Percentiles rank a stretch among this genome's conserved stretches.
These are phyloP conservation scores for Echeveria elegans DNA, from an alignment of 164 flowering plant genomes.

Conservation along the genomic window DNA sequence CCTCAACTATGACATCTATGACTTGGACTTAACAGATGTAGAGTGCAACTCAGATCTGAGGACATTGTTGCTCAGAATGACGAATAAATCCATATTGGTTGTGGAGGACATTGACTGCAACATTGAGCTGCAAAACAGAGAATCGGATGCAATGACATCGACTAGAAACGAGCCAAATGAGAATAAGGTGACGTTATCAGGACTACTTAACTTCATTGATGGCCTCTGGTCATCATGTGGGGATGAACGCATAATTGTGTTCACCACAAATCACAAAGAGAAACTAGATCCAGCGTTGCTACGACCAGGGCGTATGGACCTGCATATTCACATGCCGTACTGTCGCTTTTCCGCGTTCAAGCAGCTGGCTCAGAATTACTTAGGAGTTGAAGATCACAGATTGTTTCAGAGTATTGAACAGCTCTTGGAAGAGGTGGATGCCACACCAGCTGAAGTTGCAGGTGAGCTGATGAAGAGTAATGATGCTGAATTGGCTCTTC, in stretches of 20 bases:
- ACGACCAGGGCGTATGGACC: too few relatives aligned
- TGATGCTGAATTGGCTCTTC: too few relatives aligned
- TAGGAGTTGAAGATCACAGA: too few relatives aligned
- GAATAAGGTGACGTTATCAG: slow-evolving; percentile 1
- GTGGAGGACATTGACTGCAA: slow-evolving; percentile 39
- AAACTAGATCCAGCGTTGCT: slow-evolving; percentile 41
- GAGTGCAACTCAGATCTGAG: slow-evolving; percentile 17
- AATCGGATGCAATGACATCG: not conserved
- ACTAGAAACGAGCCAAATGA: not conserved
- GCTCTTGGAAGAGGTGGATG: slow-evolving; percentile 7
- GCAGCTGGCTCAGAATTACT: slow-evolving; percentile 34
- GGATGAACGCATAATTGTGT: too few relatives aligned
- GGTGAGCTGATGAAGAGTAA: slow-evolving; percentile 40
- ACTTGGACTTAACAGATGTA: slow-evolving; percentile 17
- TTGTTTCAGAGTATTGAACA: too few relatives aligned
- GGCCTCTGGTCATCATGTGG: slow-evolving; percentile 21
- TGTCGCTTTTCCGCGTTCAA: too few relatives aligned
- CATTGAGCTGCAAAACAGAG: slow-evolving; percentile 15
- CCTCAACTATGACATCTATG: slow-evolving; percentile 19
- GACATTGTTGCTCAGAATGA: too few relatives aligned
- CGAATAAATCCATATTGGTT: slow-evolving; percentile 20
- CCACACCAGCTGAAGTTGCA: slow-evolving; percentile 59
- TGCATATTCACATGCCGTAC: too few relatives aligned
- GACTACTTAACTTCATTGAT: slow-evolving; percentile 32
- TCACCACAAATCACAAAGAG: slow-evolving; percentile 30